These are phyloP conservation scores for Yarrowia alimentaria DNA, from an alignment of 805 yeast species.

Conservation along the genomic window DNA sequence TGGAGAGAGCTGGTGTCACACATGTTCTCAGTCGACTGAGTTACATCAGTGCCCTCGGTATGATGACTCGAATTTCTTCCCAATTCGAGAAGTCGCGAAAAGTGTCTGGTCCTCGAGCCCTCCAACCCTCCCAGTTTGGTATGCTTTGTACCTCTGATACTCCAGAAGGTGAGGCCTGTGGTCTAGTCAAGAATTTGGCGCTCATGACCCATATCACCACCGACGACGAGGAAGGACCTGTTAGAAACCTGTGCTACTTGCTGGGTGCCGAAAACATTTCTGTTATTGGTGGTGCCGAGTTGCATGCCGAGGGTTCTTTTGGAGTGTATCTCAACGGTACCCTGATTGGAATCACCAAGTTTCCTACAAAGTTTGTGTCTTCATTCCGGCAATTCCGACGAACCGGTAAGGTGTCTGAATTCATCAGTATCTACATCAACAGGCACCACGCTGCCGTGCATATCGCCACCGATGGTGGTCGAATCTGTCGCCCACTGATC, in stretches of 20 bases:
- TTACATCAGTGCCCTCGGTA: constrained; percentile 92
- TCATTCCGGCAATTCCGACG: constrained; percentile 80
- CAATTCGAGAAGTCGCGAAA: constrained; percentile 97
- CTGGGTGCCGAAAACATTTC: constrained; percentile 89
- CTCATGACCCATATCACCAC: constrained; percentile 98
- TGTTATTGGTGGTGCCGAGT: constrained; percentile 74
- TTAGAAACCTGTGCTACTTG: constrained; percentile 67
- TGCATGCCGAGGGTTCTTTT: constrained; percentile 73
- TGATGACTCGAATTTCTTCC: constrained; percentile 99
- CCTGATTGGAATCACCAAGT: constrained; percentile 81
- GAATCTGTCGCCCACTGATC: constrained; percentile 94
- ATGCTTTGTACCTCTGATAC: constrained; percentile 99
- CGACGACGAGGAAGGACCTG: constrained; percentile 93
- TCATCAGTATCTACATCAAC: constrained; percentile 86
- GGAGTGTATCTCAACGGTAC: constrained; percentile 95
- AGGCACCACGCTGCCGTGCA: constrained; percentile 90
- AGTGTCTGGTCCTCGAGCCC: constrained; percentile 97
- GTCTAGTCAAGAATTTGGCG: constrained; percentile 93
- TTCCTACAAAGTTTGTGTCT: constrained; percentile 76
- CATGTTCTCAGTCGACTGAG: constrained; percentile 90
- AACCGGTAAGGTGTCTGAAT: constrained; percentile 79
- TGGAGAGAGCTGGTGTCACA: constrained; percentile 99
- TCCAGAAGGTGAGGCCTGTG: constrained; percentile 99
- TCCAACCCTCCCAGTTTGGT: constrained; percentile 98
- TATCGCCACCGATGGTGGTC: constrained; percentile 98